phyloP scores from a whole-genome alignment of 805 yeast species.

The Hemisphaericaspora nanyangensis region DNA sequence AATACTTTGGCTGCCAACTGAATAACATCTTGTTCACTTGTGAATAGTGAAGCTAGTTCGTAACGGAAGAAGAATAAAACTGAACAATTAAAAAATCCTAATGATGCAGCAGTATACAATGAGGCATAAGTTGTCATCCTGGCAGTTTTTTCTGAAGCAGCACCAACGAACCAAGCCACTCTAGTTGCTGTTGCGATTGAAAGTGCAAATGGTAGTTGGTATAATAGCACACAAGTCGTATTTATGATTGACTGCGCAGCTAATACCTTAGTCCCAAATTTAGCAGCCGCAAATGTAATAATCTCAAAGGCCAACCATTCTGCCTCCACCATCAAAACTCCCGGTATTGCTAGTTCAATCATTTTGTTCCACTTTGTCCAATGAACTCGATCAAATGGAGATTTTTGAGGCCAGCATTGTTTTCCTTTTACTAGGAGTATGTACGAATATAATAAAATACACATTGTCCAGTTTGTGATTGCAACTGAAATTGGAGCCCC shows the following conservation, averaged over 20 bases:
- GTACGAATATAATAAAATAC: conserved; percentile 47
- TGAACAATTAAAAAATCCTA: conserved; percentile 36
- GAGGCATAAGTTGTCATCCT: conserved; percentile 35
- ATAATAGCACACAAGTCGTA: conserved; percentile 63
- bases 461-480: conserved; percentile 70
- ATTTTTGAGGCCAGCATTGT: conserved; percentile 39
- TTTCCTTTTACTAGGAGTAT: conserved; percentile 42
- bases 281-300: conserved; percentile 64
- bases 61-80: conserved; percentile 35
- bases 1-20: conserved; percentile 37
- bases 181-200: conserved; percentile 75
- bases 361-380: conserved; percentile 60
- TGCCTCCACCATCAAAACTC: conserved; percentile 71
- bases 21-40: conserved; percentile 36
- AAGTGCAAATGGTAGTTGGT: conserved; percentile 74
- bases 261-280: conserved; percentile 59
- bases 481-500: conserved; percentile 80
- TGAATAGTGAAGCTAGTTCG: conserved; percentile 38
- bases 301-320: conserved; percentile 80
- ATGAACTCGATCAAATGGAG: conserved; percentile 18
- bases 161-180: conserved; percentile 74
- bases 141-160: conserved; percentile 44
- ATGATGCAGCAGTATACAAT: conserved; percentile 23
- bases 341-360: conserved; percentile 65
- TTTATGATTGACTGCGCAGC: conserved; percentile 75